Evolutionary conservation across 164 flowering plant genomes (phyloP).

Genomic region (Piper longum): DNA sequence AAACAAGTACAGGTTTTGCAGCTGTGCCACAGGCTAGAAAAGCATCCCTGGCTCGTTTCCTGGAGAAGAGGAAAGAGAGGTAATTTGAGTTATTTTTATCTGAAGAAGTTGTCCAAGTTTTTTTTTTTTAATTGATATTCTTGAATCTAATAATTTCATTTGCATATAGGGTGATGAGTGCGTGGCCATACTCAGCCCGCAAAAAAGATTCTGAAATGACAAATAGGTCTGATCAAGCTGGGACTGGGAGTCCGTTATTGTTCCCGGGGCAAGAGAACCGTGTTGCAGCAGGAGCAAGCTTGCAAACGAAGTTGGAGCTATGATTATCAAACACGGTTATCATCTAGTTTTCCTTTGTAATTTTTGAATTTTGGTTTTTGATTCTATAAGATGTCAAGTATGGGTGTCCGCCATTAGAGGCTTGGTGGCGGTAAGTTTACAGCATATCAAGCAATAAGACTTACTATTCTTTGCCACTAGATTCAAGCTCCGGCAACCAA

Average conservation of each 20-base stretch:
- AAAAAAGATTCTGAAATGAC: conserved; percentile 1
- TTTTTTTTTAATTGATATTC: too few species aligned
- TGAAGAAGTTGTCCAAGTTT: too few species aligned
- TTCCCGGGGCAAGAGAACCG: conserved; percentile 1
- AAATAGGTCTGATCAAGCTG: conserved; percentile 1
- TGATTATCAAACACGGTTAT: neutral
- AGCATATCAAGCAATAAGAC: neutral
- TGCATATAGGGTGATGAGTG: conserved; percentile 5
- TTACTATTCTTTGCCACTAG: neutral
- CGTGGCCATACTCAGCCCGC: conserved; percentile 1
- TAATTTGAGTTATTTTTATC: conserved; percentile 8
- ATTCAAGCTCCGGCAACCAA: neutral
- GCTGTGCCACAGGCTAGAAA: conserved; percentile 83
- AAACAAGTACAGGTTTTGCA: conserved; percentile 13
- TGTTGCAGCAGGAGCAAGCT: neutral
- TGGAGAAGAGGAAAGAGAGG: conserved; percentile 95
- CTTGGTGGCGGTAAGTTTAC: neutral
- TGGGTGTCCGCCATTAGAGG: neutral
- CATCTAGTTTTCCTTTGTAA: neutral
- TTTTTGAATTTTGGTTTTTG: neutral
- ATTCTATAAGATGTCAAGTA: conserved; percentile 2
- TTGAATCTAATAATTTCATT: neutral
- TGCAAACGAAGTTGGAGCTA: conserved; percentile 3
- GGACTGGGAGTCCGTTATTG: conserved; percentile 1
- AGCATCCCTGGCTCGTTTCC: conserved; percentile 74